These are phyloP conservation scores for Adansonia gregorii DNA, from an alignment of 441 rosid genomes.

Conservation along the genomic window DNA sequence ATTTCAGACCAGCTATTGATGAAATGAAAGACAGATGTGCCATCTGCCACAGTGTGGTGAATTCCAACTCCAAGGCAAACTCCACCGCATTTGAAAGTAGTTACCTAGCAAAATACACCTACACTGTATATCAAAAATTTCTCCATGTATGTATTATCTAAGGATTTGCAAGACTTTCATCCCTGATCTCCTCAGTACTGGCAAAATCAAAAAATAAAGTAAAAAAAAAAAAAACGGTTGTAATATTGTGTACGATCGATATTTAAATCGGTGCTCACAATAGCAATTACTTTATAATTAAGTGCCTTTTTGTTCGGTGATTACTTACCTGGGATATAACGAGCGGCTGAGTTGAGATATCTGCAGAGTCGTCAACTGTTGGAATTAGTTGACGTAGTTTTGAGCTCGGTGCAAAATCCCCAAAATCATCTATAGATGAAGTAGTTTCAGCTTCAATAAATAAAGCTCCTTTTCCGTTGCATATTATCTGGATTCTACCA, in stretches of 20 bases:
- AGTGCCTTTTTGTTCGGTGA: not conserved
- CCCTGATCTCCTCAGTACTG: too few species aligned
- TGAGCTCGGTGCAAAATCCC: constrained; percentile 26
- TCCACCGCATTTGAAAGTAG: constrained; percentile 38
- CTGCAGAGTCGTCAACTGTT: constrained; percentile 26
- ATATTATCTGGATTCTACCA: constrained; percentile 40
- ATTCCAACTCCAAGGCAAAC: constrained; percentile 25
- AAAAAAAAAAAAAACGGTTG: too few species aligned
- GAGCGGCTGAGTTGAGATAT: constrained; percentile 35
- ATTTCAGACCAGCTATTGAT: constrained; percentile 34
- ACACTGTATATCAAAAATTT: too few species aligned
- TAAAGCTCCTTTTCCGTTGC: constrained; percentile 41
- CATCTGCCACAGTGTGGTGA: constrained; percentile 32
- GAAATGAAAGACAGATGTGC: not conserved
- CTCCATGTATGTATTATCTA: too few species aligned
- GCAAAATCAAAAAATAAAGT: too few species aligned
- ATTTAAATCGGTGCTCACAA: too few species aligned
- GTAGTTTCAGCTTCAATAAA: constrained; percentile 44
- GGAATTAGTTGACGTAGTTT: constrained; percentile 38
- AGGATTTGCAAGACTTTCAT: not conserved
- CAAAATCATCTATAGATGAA: constrained; percentile 27
- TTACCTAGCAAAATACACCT: constrained; percentile 29
- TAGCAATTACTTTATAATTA: too few species aligned
- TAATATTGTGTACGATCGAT: too few species aligned
- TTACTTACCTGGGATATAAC: constrained; percentile 27